phyloP scores from a whole-genome alignment of 164 flowering plant genomes.

The Stephania japonica region DNA sequence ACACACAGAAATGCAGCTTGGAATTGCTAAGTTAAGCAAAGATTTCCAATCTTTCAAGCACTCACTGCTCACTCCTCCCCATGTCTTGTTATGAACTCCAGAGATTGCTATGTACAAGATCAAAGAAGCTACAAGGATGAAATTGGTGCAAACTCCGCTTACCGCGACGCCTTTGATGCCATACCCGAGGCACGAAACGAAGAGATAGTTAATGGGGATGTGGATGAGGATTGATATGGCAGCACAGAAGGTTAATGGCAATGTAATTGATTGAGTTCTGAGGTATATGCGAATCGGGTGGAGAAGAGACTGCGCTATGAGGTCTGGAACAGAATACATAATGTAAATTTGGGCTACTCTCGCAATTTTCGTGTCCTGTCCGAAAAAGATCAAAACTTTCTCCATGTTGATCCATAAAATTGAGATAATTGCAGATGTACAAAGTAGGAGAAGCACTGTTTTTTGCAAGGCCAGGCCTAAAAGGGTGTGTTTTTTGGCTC shows the following conservation, averaged over 20 bases:
- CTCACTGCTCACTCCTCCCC: constrained; percentile 43
- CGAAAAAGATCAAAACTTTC: constrained; percentile 38
- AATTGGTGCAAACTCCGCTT: constrained; percentile 48
- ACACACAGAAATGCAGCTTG: constrained; percentile 77
- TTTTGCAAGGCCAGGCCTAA: constrained; percentile 60
- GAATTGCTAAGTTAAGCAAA: constrained; percentile 49
- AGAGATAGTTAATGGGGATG: constrained; percentile 59
- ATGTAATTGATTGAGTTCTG: constrained; percentile 58
- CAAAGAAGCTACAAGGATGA: constrained; percentile 46
- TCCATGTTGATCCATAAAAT: constrained; percentile 61
- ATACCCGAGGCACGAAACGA: constrained; percentile 42
- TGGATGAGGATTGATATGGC: constrained; percentile 48
- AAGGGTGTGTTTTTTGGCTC: constrained; percentile 50
- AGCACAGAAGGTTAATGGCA: constrained; percentile 65
- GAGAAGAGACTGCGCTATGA: constrained; percentile 45
- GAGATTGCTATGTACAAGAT: constrained; percentile 38
- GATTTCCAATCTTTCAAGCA: constrained; percentile 44
- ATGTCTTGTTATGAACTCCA: constrained; percentile 43
- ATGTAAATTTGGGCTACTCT: constrained; percentile 49
- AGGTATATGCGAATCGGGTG: constrained; percentile 76
- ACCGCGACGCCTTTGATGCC: constrained; percentile 68
- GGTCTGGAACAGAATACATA: constrained; percentile 60
- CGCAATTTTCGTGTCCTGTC: constrained; percentile 53
- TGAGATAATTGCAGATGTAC: constrained; percentile 42
- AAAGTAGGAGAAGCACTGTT: constrained; percentile 47